These are phyloP conservation scores for Alternaria sp. DNA, from an alignment of 2,329 filamentous ascomycete species.

Conservation along the genomic window DNA sequence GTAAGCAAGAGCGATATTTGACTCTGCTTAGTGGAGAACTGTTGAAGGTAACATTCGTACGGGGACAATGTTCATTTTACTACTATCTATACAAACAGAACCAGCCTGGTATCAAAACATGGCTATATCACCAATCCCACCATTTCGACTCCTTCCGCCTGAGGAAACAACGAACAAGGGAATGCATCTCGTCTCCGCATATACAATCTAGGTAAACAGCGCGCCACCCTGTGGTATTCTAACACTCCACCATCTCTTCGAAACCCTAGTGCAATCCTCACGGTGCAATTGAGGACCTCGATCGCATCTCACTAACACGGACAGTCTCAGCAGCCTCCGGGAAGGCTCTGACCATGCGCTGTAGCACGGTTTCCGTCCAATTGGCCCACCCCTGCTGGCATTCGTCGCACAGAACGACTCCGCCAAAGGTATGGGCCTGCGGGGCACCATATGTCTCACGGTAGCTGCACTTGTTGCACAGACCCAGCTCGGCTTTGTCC, in stretches of 20 bases:
- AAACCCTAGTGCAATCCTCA: neutral
- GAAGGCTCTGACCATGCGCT: conserved; percentile 4
- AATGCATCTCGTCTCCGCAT: no score
- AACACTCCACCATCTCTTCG: neutral
- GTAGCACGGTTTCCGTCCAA: neutral
- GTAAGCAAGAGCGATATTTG: no score
- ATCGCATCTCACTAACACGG: neutral
- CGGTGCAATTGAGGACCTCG: neutral
- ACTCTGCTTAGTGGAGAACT: no score
- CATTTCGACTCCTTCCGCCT: neutral
- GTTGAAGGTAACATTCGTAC: no score
- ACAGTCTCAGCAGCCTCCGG: neutral
- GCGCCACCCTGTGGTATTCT: no score
- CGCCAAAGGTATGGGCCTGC: neutral
- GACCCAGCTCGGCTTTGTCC: neutral
- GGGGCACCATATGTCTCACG: neutral
- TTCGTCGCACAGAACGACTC: neutral
- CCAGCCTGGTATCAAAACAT: neutral
- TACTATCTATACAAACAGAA: neutral
- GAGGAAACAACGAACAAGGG: no score
- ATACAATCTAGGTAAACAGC: no score
- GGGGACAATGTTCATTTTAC: no score
- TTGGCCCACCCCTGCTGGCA: neutral
- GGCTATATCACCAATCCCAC: neutral
- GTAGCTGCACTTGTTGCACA: neutral